Conservation (phyloP, 2,329 filamentous ascomycete species). For the Pseudogymnoascus sp. region DNA sequence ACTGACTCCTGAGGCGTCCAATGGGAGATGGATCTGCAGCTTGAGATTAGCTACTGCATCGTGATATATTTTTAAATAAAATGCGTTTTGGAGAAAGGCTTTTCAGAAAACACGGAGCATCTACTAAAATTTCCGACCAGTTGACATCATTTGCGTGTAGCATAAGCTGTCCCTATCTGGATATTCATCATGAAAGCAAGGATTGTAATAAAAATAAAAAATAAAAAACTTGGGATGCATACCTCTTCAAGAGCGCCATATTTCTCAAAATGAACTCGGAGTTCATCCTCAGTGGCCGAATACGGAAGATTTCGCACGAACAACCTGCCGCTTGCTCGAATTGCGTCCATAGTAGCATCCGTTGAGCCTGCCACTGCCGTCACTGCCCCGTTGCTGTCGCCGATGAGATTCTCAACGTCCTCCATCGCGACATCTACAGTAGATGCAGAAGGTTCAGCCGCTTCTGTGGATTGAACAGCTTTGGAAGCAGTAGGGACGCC, state of each 20-base stretch:
- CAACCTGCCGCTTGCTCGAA: conserved; percentile 67
- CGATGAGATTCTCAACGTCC: conserved; percentile 10
- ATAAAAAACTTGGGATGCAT: conserved; percentile 37
- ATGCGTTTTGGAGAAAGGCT: conserved; percentile 22
- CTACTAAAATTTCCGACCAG: conserved; percentile 99
- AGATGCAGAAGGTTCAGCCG: conserved; percentile 10
- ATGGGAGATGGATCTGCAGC: conserved; percentile 74
- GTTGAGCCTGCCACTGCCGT: conserved; percentile 14
- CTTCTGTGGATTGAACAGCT: conserved; percentile 13
- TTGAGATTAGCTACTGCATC: conserved; percentile 12
- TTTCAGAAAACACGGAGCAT: conserved; percentile 82
- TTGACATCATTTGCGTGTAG: conserved; percentile 80
- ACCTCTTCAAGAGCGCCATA: conserved; percentile 85
- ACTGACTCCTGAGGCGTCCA: conserved; percentile 63
- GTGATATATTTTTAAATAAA: conserved; percentile 9
- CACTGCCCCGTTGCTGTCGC: conserved; percentile 10
- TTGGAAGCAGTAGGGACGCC: conserved; percentile 24
- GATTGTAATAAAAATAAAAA: conserved; percentile 21
- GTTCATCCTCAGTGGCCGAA: conserved; percentile 66
- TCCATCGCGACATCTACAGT: conserved; percentile 13
- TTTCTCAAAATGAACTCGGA: conserved; percentile 62
- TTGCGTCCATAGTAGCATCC: conserved; percentile 45
- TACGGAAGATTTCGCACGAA: conserved; percentile 90
- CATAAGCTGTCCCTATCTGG: conserved; percentile 99
- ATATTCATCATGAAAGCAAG: conserved; percentile 74